Conservation (phyloP, 2,329 filamentous ascomycete genomes). For the Achaetomium macrosporum region DNA sequence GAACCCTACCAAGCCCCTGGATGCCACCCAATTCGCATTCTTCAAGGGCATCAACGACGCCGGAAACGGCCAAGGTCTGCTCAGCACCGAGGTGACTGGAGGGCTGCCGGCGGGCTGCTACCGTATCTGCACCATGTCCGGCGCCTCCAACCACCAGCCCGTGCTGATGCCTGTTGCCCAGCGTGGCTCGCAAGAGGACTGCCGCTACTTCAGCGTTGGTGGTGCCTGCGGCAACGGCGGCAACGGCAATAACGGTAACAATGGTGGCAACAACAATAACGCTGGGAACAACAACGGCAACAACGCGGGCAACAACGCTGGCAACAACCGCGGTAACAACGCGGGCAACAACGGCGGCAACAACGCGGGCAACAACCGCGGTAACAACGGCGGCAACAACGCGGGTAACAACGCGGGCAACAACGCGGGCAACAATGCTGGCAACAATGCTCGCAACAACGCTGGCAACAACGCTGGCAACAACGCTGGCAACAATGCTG, state of each 20-base stretch:
- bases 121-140: constrained; percentile 58
- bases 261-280: constrained; percentile 15
- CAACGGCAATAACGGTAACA: constrained; percentile 19
- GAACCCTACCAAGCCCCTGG: constrained; percentile 47
- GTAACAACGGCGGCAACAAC: constrained; percentile 10
- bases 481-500: constrained; percentile 5
- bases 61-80: constrained; percentile 49
- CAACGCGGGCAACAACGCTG: constrained; percentile 8
- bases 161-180: constrained; percentile 62
- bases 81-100: constrained; percentile 48
- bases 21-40: constrained; percentile 51
- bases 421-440: neutral
- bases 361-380: constrained; percentile 2
- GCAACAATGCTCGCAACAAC: constrained; percentile 7
- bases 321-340: neutral
- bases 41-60: constrained; percentile 63
- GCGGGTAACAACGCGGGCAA: constrained; percentile 5
- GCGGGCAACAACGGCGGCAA: constrained; percentile 9
- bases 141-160: constrained; percentile 60
- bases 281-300: constrained; percentile 10
- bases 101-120: constrained; percentile 59
- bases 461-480: constrained; percentile 9
- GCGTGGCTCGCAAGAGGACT: constrained; percentile 62
- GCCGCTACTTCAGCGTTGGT: constrained; percentile 52
- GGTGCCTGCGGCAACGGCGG: constrained; percentile 21